These are phyloP conservation scores for Gracilariopsis chorda DNA, from an alignment of 23 red algal genomes.

Conservation along the genomic window DNA sequence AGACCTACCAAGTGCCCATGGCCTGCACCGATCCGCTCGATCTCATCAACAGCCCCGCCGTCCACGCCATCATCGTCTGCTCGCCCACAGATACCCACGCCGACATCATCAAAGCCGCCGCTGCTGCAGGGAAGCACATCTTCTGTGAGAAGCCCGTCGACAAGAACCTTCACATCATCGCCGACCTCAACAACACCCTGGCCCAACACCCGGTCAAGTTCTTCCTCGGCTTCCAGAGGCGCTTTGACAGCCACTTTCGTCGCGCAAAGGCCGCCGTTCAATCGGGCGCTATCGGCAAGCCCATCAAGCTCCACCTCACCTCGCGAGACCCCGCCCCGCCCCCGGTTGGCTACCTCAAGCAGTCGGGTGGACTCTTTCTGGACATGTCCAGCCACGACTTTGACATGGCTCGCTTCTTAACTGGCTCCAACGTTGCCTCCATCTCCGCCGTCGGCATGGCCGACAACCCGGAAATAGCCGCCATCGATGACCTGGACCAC, in stretches of 20 bases:
- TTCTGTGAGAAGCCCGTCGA: constrained; percentile 99
- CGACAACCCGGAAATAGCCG: constrained; percentile 76
- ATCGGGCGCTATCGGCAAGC: constrained; percentile 74
- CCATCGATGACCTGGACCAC: constrained; percentile 82
- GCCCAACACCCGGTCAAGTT: constrained; percentile 62
- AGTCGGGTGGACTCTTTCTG: constrained; percentile 94
- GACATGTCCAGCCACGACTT: constrained; percentile 98
- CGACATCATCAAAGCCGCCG: constrained; percentile 88
- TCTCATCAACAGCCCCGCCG: constrained; percentile 76
- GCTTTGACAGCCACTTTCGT: constrained; percentile 88
- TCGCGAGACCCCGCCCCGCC: constrained; percentile 95
- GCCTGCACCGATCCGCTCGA: constrained; percentile 81
- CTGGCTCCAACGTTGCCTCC: constrained; percentile 78
- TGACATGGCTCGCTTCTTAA: constrained; percentile 96
- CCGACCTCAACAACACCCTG: constrained; percentile 51
- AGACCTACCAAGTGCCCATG: constrained; percentile 83
- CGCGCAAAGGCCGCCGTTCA: constrained; percentile 70
- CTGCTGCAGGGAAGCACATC: constrained; percentile 87
- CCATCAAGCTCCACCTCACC: constrained; percentile 79
- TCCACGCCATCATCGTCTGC: constrained; percentile 93
- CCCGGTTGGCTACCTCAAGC: constrained; percentile 95
- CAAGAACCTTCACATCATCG: constrained; percentile 74
- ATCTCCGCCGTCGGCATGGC: constrained; percentile 65
- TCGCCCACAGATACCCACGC: constrained; percentile 97
- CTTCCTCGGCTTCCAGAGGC: constrained; percentile 92